Conservation (phyloP, 1,139 yeast species). For the Eremothecium gossypii region DNA sequence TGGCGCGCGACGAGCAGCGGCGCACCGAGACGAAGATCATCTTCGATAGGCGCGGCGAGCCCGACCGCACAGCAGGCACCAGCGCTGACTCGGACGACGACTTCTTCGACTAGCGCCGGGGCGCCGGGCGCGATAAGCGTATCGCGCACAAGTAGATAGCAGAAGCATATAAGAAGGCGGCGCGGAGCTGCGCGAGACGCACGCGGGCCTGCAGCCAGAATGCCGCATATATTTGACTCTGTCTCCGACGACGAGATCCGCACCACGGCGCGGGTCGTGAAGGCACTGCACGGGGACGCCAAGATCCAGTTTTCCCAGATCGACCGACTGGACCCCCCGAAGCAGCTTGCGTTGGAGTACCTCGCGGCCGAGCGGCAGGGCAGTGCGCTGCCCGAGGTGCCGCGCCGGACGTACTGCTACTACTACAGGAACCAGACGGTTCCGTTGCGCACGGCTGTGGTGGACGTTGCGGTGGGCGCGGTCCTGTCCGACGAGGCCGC, state of each 20-base stretch:
- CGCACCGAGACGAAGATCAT: conserved; percentile 54
- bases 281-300: conserved; percentile 39
- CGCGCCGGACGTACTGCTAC: conserved; percentile 60
- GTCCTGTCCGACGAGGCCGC: conserved; percentile 48
- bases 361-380: conserved; percentile 64
- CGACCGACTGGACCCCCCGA: conserved; percentile 76
- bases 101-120: conserved; percentile 31
- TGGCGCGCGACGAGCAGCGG: conserved; percentile 69
- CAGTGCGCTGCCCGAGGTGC: conserved; percentile 43
- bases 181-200: conserved; percentile 1
- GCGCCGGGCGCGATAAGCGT: too few species aligned
- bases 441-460: conserved; percentile 63
- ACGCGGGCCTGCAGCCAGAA: too few species aligned
- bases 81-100: conserved; percentile 33
- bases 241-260: conserved; percentile 58
- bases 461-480: conserved; percentile 57
- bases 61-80: conserved; percentile 8
- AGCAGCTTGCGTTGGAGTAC: conserved; percentile 58
- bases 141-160: too few species aligned
- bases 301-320: conserved; percentile 61
- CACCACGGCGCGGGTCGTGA: conserved; percentile 53
- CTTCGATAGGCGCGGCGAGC: conserved; percentile 36
- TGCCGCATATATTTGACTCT: conserved; percentile 44
- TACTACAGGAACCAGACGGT: conserved; percentile 48
- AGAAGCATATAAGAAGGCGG: too few species aligned